Percentiles rank a stretch among this genome's conserved stretches.
Evolutionary conservation across 371 early-diverging fungal genomes (phyloP).

Genomic region (Circinella minor): DNA sequence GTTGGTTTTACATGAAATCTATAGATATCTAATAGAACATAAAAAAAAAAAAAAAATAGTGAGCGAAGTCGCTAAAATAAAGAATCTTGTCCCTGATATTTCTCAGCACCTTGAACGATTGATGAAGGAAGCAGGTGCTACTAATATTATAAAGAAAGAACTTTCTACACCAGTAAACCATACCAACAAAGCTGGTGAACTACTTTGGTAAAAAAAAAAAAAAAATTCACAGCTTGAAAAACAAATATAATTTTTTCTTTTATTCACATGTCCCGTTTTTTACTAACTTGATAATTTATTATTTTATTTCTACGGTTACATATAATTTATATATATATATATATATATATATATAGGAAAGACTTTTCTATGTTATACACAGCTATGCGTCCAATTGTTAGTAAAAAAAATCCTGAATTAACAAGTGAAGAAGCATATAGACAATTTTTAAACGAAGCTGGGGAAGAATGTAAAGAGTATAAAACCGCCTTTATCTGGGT

Average conservation of each 20-base stretch:
- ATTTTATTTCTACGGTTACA: not conserved
- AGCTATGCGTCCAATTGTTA: constrained; percentile 19
- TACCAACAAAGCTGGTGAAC: constrained; percentile 12
- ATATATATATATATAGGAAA: constrained; percentile 23
- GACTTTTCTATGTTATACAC: constrained; percentile 27
- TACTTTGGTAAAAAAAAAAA: constrained; percentile 8
- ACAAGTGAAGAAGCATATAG: constrained; percentile 15
- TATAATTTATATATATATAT: not conserved
- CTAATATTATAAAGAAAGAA: not conserved
- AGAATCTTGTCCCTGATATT: not conserved
- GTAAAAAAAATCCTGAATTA: constrained; percentile 16
- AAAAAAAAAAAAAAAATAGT: not conserved
- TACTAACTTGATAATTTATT: too few relatives aligned
- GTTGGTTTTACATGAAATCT: not conserved
- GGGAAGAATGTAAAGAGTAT: constrained; percentile 14
- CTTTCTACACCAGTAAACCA: constrained; percentile 21
- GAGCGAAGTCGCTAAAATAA: not conserved
- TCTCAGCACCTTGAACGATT: not conserved
- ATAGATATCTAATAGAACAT: too few relatives aligned
- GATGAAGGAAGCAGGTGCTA: constrained; percentile 8
- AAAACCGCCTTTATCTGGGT: constrained; percentile 10
- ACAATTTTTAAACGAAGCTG: constrained; percentile 7
- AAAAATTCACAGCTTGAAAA: too few relatives aligned
- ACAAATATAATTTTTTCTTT: too few relatives aligned
- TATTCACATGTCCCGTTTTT: too few relatives aligned